Evolutionary conservation across 352 stramenopile species (phyloP).

Genomic region (Globisporangium spiculum): DNA sequence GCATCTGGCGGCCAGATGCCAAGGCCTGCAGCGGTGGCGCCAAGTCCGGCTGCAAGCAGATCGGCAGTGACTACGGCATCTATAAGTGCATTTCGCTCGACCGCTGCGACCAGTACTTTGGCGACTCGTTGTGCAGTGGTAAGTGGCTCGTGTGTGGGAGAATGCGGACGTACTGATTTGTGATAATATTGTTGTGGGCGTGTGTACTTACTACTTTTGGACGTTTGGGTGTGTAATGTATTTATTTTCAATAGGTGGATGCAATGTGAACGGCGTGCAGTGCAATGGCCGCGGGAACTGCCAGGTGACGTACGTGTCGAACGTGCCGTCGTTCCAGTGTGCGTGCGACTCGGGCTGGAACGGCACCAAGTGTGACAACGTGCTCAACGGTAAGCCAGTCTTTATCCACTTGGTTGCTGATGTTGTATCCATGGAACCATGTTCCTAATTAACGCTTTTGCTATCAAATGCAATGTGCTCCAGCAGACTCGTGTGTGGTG

Average conservation of each 20-base stretch:
- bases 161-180: constrained; percentile 9
- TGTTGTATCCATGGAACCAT: not conserved
- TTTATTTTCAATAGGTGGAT: constrained; percentile 23
- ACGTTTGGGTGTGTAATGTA: not conserved
- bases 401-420: not conserved
- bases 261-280: constrained; percentile 41
- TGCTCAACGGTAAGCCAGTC: constrained; percentile 31
- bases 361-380: constrained; percentile 59
- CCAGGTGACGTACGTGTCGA: constrained; percentile 26
- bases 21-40: constrained; percentile 20
- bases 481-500: constrained; percentile 36
- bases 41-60: constrained; percentile 24
- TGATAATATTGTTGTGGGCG: not conserved
- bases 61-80: constrained; percentile 38
- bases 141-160: constrained; percentile 12
- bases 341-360: constrained; percentile 68
- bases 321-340: constrained; percentile 51
- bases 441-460: not conserved
- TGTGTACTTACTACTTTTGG: not conserved
- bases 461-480: not conserved
- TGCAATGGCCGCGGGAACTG: constrained; percentile 74
- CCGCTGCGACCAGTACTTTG: constrained; percentile 72
- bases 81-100: constrained; percentile 83
- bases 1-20: constrained; percentile 42
- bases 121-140: constrained; percentile 52